Evolutionary conservation across 2,329 filamentous ascomycete species (phyloP).

Genomic region (Claviceps sp.): DNA sequence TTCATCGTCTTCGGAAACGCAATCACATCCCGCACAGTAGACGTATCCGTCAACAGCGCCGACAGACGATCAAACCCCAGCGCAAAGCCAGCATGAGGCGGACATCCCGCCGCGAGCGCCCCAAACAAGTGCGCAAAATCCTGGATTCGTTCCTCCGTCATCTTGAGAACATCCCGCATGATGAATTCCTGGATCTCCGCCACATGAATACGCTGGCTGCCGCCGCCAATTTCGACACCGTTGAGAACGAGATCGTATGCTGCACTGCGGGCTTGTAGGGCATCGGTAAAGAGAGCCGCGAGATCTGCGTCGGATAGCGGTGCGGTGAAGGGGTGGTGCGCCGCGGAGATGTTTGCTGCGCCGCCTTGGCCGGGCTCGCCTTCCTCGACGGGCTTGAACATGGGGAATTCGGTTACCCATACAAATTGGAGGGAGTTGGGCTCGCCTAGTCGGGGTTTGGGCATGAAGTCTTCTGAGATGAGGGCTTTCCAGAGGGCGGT

Average conservation of each 20-base stretch:
- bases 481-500: slow-evolving; percentile 56
- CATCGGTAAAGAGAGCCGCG: slow-evolving; percentile 58
- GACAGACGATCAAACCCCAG: slow-evolving; percentile 82
- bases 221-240: slow-evolving; percentile 85
- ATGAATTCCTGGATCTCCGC: slow-evolving; percentile 73
- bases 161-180: slow-evolving; percentile 70
- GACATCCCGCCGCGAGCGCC: slow-evolving; percentile 73
- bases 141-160: slow-evolving; percentile 55
- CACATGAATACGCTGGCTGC: slow-evolving; percentile 82
- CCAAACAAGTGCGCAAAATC: slow-evolving; percentile 79
- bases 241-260: slow-evolving; percentile 96
- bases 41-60: slow-evolving; percentile 61
- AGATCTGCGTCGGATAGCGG: slow-evolving; percentile 62
- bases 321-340: slow-evolving; percentile 93
- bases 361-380: slow-evolving; percentile 68
- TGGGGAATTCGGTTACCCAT: slow-evolving; percentile 84
- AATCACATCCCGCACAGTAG: slow-evolving; percentile 83
- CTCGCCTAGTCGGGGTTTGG: slow-evolving; percentile 23
- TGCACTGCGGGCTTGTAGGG: slow-evolving; percentile 61
- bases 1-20: slow-evolving; percentile 91
- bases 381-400: slow-evolving; percentile 64
- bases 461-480: slow-evolving; percentile 46
- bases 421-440: slow-evolving; percentile 47
- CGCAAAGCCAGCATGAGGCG: slow-evolving; percentile 87
- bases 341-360: slow-evolving; percentile 64